phyloP scores from a whole-genome alignment of 345 rosid genomes.

The Arabidopsis thaliana region DNA sequence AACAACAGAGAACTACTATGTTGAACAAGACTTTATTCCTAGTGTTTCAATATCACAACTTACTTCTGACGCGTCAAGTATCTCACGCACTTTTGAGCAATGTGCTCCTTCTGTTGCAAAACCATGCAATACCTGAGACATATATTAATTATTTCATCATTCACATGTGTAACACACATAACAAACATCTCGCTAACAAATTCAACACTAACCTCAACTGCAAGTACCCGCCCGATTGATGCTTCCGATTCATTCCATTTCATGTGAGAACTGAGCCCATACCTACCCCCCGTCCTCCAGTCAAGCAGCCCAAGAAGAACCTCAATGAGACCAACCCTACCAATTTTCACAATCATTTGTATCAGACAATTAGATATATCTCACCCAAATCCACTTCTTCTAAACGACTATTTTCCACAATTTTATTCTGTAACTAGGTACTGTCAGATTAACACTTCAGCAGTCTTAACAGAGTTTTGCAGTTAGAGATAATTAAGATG shows the following conservation, averaged over 20 bases:
- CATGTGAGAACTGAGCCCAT: constrained; percentile 89
- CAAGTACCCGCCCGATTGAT: constrained; percentile 95
- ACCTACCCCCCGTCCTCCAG: constrained; percentile 94
- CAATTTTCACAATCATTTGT: constrained; percentile 16
- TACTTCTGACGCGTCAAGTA: constrained; percentile 91
- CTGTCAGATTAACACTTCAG: not conserved
- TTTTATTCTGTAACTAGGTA: not conserved
- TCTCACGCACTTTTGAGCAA: constrained; percentile 80
- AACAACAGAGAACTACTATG: not conserved
- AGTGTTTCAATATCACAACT: constrained; percentile 40
- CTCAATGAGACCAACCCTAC: constrained; percentile 94
- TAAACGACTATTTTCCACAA: not conserved
- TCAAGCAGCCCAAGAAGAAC: constrained; percentile 98
- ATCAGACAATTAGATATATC: not conserved
- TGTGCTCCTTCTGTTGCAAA: constrained; percentile 98
- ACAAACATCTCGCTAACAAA: not conserved
- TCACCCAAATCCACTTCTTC: not conserved
- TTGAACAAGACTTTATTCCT: not conserved
- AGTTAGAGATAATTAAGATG: not conserved
- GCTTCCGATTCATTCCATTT: constrained; percentile 99
- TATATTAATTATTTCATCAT: not conserved
- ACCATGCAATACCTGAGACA: constrained; percentile 85
- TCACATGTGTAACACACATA: constrained; percentile 1
- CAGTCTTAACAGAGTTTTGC: not conserved
- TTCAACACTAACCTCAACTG: constrained; percentile 71